These are phyloP conservation scores for Laburnicola sp. DNA, from an alignment of 2,329 filamentous ascomycete genomes.

Conservation along the genomic window DNA sequence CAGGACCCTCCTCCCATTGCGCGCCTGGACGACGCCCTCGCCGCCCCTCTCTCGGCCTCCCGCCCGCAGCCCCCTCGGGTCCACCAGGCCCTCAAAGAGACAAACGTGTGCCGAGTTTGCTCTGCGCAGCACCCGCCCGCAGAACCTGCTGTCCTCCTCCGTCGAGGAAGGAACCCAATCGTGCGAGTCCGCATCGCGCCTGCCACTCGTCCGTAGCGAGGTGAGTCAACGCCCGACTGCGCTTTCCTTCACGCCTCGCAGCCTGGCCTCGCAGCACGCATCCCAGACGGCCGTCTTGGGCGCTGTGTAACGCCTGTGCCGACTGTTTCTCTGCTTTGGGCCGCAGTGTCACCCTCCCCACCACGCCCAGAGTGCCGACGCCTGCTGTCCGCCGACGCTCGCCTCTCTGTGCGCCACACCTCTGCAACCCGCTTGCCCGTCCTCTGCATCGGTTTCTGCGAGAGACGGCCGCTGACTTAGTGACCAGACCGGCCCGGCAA, in stretches of 20 bases:
- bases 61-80: constrained; percentile 14
- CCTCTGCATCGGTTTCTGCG: constrained; percentile 29
- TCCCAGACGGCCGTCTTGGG: constrained; percentile 29
- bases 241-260: constrained; percentile 20
- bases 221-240: constrained; percentile 38
- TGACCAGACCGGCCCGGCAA: constrained; percentile 22
- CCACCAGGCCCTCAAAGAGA: constrained; percentile 28
- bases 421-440: constrained; percentile 37
- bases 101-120: constrained; percentile 29
- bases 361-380: constrained; percentile 32
- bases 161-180: constrained; percentile 16
- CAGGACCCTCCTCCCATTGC: constrained; percentile 18
- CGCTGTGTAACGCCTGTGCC: constrained; percentile 30
- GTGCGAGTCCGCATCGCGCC: constrained; percentile 14
- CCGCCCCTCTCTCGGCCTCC: constrained; percentile 6
- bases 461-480: constrained; percentile 36
- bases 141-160: constrained; percentile 5
- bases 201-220: constrained; percentile 24
- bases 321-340: constrained; percentile 38
- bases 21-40: constrained; percentile 13
- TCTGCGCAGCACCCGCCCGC: constrained; percentile 19
- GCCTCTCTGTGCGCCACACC: constrained; percentile 44
- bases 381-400: constrained; percentile 40
- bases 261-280: constrained; percentile 24
- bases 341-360: constrained; percentile 37